Base-by-base conservation (phyloP, 2,329 filamentous ascomycete genomes). In the Fusarium gaditjirri region DNA sequence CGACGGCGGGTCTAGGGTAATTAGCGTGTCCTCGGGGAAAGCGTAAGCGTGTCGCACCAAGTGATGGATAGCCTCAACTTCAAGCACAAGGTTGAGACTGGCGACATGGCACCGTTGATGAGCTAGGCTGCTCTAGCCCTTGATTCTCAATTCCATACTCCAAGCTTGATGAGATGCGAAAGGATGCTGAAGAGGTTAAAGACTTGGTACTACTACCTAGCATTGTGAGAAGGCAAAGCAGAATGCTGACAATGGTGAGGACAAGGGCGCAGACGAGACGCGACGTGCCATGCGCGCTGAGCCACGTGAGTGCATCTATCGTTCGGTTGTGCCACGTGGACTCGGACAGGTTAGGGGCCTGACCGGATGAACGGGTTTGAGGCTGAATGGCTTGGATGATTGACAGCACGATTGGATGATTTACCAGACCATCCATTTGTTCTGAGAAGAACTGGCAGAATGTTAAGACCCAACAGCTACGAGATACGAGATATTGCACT, bases 221-320 rank as follows among this genome's bases (percentile, higher is more conserved):
- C 12, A 16, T 16, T 2, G 12, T 8, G 10, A 3, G 5, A 23
- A 3, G 29, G 29, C 1, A 1, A 33, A 3, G 3, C 8, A 6
- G 10, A 23, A 50, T 25, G 31, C 31, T 7, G 16, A 21, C 0
- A 8, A 21, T 8, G n/a, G 12, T 3, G 47, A 21, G 17, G 1
- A 1, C 12, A 14, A 25, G 1, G 3, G 12, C 8, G n/a, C 0
- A 11, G 17, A 6, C 12, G 23, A 36, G 47, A 16, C 31, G 31
- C 19, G 29, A 35, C 46, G 3, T 21, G 47, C 17, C 23, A 52
- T 27, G 17, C 23, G 23, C 12, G 47, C 31, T 36, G 12, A 27
- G 47, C 31, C n/a, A 35, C 23, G 31, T 36, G 33, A 27, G 31
- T 36, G 47, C 31, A 21, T 21, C 23, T 8, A n/a, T 50, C 16